Evolutionary conservation across 768 basidiomycete genomes (phyloP).

Genomic region (Steccherinum ochraceum): DNA sequence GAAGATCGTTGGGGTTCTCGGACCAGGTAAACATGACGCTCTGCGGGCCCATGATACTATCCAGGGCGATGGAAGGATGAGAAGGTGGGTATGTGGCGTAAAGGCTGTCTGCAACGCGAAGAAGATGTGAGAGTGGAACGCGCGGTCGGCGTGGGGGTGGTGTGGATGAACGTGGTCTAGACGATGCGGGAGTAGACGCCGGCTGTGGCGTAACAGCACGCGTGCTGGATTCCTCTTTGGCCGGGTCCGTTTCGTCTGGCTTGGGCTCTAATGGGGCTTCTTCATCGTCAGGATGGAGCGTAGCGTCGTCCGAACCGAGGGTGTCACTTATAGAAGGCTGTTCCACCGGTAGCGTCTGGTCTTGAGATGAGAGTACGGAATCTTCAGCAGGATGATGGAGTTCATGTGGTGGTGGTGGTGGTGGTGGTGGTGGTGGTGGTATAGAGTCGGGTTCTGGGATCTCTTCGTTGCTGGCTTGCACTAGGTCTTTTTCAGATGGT

Average conservation of each 20-base stretch:
- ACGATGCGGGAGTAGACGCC: not conserved
- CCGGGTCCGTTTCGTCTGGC: not conserved
- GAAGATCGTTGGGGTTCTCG: conserved; percentile 36
- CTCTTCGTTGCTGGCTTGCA: too few species aligned
- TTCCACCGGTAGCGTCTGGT: not conserved
- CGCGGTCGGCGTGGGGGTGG: conserved; percentile 20
- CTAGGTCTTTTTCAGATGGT: not conserved
- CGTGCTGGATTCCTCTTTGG: not conserved
- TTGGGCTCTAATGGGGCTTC: not conserved
- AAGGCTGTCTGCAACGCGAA: conserved; percentile 54
- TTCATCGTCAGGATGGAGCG: not conserved
- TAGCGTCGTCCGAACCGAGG: not conserved
- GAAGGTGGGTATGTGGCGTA: conserved; percentile 53
- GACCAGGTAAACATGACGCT: conserved; percentile 76
- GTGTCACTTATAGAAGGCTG: not conserved
- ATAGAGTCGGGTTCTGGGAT: not conserved
- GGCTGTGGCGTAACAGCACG: not conserved
- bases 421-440: not conserved
- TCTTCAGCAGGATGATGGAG: too few species aligned
- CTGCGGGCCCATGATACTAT: conserved; percentile 69
- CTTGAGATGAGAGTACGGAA: not conserved
- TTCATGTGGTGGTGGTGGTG: not conserved
- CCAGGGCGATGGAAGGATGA: conserved; percentile 45
- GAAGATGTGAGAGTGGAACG: conserved; percentile 42
- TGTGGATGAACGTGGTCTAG: conserved; percentile 6